These are phyloP conservation scores for Colletotrichum lentis DNA, from an alignment of 2,329 filamentous ascomycete genomes.

Conservation along the genomic window DNA sequence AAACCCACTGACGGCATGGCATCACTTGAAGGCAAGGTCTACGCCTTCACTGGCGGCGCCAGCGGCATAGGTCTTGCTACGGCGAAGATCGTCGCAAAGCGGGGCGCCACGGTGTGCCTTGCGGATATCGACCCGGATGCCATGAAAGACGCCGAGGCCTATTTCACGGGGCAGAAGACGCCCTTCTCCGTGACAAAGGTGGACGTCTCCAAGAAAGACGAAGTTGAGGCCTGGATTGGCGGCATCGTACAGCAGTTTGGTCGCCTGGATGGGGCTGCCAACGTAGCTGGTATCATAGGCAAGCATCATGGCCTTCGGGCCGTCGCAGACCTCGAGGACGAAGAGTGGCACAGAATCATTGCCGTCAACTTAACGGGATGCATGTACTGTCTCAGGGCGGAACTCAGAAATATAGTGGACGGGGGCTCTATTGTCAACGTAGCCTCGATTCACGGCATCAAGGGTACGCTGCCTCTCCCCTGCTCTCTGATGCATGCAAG, in stretches of 20 bases:
- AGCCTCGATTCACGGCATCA: conserved; percentile 59
- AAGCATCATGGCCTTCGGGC: conserved; percentile 51
- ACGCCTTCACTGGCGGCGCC: conserved; percentile 46
- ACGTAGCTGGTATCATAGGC: conserved; percentile 62
- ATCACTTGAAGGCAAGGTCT: conserved; percentile 46
- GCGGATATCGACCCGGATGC: conserved; percentile 49
- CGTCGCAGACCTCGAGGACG: conserved; percentile 54
- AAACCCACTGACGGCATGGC: conserved; percentile 39
- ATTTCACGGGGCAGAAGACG: conserved; percentile 42
- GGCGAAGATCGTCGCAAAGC: conserved; percentile 48
- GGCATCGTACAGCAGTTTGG: conserved; percentile 58
- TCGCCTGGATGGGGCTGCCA: conserved; percentile 62
- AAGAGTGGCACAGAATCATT: conserved; percentile 59
- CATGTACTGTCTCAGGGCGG: conserved; percentile 60
- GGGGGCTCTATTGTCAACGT: conserved; percentile 68
- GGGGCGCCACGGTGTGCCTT: conserved; percentile 50
- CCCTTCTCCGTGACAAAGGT: conserved; percentile 48
- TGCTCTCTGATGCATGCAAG: neutral
- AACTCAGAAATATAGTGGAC: conserved; percentile 54
- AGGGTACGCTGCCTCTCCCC: conserved; percentile 41
- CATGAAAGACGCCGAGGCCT: conserved; percentile 44
- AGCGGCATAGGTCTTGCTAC: conserved; percentile 54
- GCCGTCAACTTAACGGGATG: conserved; percentile 60
- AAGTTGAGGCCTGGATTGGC: conserved; percentile 62
- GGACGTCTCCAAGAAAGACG: conserved; percentile 56